phyloP scores from a whole-genome alignment of 2,329 filamentous ascomycete genomes.

The Aspergillus persii region DNA sequence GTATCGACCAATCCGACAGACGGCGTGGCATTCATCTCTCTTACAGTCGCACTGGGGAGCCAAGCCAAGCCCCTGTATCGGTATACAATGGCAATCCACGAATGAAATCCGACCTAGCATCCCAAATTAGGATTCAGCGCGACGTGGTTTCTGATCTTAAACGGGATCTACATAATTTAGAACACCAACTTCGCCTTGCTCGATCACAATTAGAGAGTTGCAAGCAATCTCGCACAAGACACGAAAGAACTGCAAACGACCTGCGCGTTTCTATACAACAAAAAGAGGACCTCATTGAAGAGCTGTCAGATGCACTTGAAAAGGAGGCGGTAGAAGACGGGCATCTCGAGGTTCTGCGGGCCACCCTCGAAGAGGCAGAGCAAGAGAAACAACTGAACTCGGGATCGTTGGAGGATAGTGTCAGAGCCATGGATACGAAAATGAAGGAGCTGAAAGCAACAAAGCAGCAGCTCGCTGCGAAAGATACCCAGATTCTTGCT shows the following conservation, averaged over 20 bases:
- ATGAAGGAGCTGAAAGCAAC: slow-evolving; percentile 36
- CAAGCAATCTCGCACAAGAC: slow-evolving; percentile 49
- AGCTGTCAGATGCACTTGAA: slow-evolving; percentile 65
- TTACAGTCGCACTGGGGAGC: slow-evolving; percentile 48
- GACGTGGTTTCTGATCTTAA: slow-evolving; percentile 54
- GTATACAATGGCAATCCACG: slow-evolving; percentile 58
- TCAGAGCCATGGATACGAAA: slow-evolving; percentile 44
- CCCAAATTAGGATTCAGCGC: slow-evolving; percentile 58
- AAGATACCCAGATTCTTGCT: slow-evolving; percentile 34
- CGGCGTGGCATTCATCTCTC: slow-evolving; percentile 62
- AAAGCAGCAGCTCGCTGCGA: slow-evolving; percentile 36
- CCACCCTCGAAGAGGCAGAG: slow-evolving; percentile 58
- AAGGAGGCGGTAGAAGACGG: slow-evolving; percentile 62
- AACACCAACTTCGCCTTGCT: slow-evolving; percentile 48
- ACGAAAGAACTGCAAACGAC: slow-evolving; percentile 47
- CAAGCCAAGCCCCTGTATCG: slow-evolving; percentile 53
- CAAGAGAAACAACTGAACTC: slow-evolving; percentile 44
- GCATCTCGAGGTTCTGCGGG: slow-evolving; percentile 58
- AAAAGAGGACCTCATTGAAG: slow-evolving; percentile 61
- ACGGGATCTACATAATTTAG: slow-evolving; percentile 54
- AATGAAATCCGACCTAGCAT: slow-evolving; percentile 76
- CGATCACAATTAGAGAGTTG: slow-evolving; percentile 52
- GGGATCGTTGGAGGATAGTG: slow-evolving; percentile 50
- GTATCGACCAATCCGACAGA: slow-evolving; percentile 63
- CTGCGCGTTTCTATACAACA: slow-evolving; percentile 58